Conservation (phyloP, 1,284 basidiomycete genomes). For the Mycena citricolor region DNA sequence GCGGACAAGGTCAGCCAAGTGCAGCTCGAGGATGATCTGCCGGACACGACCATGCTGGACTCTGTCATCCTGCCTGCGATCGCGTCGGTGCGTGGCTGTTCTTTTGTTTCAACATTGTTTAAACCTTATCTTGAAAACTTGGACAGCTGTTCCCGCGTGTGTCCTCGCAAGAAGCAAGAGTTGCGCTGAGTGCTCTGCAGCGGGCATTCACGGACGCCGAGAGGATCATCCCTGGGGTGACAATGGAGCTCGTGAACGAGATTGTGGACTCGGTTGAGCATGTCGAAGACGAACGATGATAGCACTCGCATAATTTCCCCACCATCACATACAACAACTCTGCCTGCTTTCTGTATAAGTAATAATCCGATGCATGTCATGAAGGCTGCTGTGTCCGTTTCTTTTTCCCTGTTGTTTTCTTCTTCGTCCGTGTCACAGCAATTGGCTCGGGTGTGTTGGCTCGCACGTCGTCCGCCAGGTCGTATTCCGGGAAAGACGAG, state of each 20-base stretch:
- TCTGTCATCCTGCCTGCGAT: constrained; percentile 94
- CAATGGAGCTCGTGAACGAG: constrained; percentile 80
- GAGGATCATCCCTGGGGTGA: constrained; percentile 81
- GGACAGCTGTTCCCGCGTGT: constrained; percentile 90
- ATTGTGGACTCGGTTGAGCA: constrained; percentile 91
- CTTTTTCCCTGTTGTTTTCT: constrained; percentile 60
- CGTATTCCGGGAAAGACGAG: constrained; percentile 62
- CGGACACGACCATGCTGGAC: constrained; percentile 87
- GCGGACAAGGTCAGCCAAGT: constrained; percentile 42
- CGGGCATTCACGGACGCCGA: constrained; percentile 92
- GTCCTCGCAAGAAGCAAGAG: constrained; percentile 81
- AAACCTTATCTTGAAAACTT: constrained; percentile 6
- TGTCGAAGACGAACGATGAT: constrained; percentile 66
- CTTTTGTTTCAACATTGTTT: constrained; percentile 1
- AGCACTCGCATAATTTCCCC: constrained; percentile 14
- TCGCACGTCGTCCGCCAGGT: constrained; percentile 48
- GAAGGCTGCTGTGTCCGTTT: constrained; percentile 51
- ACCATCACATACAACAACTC: constrained; percentile 12
- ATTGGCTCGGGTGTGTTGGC: constrained; percentile 67
- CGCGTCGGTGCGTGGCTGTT: constrained; percentile 68
- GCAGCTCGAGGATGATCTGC: constrained; percentile 62
- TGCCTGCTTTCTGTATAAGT: constrained; percentile 28
- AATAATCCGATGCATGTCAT: constrained; percentile 25
- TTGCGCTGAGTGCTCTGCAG: constrained; percentile 80
- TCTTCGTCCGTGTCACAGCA: constrained; percentile 74